Evolutionary conservation across 1,284 basidiomycete species (phyloP), one percentile per base, ranked within the genome.

Genomic region (Waitea zeae): DNA sequence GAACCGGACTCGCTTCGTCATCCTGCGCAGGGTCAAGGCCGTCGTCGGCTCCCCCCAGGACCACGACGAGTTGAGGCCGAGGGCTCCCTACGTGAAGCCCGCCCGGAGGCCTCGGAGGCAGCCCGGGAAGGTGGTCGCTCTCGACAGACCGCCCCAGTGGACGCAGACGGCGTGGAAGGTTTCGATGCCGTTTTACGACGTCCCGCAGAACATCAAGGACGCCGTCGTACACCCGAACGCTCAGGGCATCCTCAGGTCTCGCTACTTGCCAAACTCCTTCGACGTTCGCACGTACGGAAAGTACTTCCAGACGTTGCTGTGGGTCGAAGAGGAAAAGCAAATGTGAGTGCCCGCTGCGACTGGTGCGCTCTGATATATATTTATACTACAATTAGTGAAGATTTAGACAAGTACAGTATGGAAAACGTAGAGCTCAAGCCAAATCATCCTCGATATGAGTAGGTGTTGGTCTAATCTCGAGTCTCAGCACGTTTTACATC

Each of bases 351-450:
- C 27, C 13, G 3, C 12, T n/a, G n/a, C 22, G 11, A 6, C 4
- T 12, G n/a, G 20, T 19, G 11, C 30, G 22, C 11, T 3, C 20
- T 13, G 5, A 17, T n/a, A 11, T 36, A 17, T 18, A 2, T 12
- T 35, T 34, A 20, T 20, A 14, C 33, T 35, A 72, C 70, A 17
- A 55, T 55, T 11, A n/a, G n/a, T n/a, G n/a, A n/a, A n/a, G 74
- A 78, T 45, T 45, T 78, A 1, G 61, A 65, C 28, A 49, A 54
- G 6, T 76, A 74, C 39, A 70, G 75, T 39, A 63, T 73, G n/a
- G 36, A 38, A 2, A 46, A 59, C 28, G 59, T 59, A 0, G 49
- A 35, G 3, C 48, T 74, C 34, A 46, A 37, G 0, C 49, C 40
- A 14, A 47, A 60, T 20, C 44, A 43, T 1, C 38, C 35, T 1